Evolutionary conservation across 805 yeast genomes (phyloP), one percentile per base, ranked within the genome.

Genomic region (Wickerhamomyces rabaulensis): DNA sequence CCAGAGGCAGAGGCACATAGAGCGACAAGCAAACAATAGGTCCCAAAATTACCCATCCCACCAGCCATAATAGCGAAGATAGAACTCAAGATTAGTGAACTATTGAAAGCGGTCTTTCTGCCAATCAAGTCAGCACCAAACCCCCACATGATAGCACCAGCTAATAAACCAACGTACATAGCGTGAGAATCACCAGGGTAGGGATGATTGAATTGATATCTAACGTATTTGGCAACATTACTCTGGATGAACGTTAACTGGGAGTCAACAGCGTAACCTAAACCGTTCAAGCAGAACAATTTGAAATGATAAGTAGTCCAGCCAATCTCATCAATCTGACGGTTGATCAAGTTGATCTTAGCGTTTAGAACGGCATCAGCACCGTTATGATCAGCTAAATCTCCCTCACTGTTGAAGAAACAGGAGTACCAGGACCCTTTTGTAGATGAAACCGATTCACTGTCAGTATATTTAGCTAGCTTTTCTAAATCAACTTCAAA

Each of bases 321-420:
- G 0, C 84, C 84, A 51, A 79, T 76, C 51, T 79, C 81, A 56
- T 79, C 82, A 39, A 79, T 61, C 7, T 84, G 79, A 47, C 75
- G 64, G 56, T 78, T 77, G 39, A 78, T 60, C 9, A 78, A 57
- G 31, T 57, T 60, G 53, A 75, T 73, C 44, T 75, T 76, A 8
- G 45, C 41, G 33, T 46, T 37, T 1, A 54, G 25, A 5, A 42
- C 49, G 4, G 49, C 51, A 51, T 76, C 80, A 17, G 21, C 21
- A 17, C 21, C 37, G 9, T 33, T 19, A 33, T 16, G 19, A 17
- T 33, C 37, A 33, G 21, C 37, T 15, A 33, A 33, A 33, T 33
- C 37, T 21, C 21, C 37, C 31, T 27, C 31, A 27, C n/a, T 13
- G 2, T 4, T 13, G 10, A 27, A 27, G n/a, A 27, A 7, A 27